These are phyloP conservation scores for Pichia phayaonensis DNA, from an alignment of 805 yeast genomes.

Conservation along the genomic window DNA sequence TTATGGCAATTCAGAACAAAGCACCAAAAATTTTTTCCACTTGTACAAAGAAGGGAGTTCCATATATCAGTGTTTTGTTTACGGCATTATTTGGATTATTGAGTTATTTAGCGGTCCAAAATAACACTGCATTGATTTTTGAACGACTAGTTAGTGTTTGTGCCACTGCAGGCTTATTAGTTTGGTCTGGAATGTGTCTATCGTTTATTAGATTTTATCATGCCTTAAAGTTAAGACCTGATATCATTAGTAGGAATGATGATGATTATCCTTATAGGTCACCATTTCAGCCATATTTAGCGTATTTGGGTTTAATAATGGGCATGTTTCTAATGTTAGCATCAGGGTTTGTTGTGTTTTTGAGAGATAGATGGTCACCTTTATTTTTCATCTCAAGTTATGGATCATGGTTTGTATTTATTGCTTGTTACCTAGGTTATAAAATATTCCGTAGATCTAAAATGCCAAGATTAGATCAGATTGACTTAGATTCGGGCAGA, in stretches of 20 bases:
- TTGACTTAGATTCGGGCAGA: constrained; percentile 79
- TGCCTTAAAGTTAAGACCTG: constrained; percentile 48
- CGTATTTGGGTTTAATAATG: constrained; percentile 40
- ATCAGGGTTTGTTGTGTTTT: constrained; percentile 46
- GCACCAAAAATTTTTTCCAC: constrained; percentile 54
- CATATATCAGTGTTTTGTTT: constrained; percentile 60
- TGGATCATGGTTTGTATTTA: constrained; percentile 42
- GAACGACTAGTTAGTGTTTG: constrained; percentile 60
- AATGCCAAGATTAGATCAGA: constrained; percentile 58
- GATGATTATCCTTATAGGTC: constrained; percentile 48
- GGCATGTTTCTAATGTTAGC: constrained; percentile 35
- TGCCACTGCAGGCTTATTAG: constrained; percentile 68
- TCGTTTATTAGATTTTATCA: constrained; percentile 47
- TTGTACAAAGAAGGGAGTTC: constrained; percentile 63
- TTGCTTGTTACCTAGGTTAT: constrained; percentile 38
- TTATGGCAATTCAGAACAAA: constrained; percentile 45
- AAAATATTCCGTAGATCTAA: constrained; percentile 55
- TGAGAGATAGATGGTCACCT: constrained; percentile 41
- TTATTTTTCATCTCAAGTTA: constrained; percentile 46
- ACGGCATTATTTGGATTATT: constrained; percentile 54
- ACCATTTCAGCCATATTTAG: constrained; percentile 48
- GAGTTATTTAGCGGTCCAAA: constrained; percentile 52
- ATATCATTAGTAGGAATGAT: constrained; percentile 47
- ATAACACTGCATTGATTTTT: constrained; percentile 53
- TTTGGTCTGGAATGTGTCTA: constrained; percentile 66